Percentiles rank a stretch among this genome's conserved stretches.
These are phyloP conservation scores for Populus hybrid DNA, from an alignment of 441 rosid genomes.

Conservation along the genomic window DNA sequence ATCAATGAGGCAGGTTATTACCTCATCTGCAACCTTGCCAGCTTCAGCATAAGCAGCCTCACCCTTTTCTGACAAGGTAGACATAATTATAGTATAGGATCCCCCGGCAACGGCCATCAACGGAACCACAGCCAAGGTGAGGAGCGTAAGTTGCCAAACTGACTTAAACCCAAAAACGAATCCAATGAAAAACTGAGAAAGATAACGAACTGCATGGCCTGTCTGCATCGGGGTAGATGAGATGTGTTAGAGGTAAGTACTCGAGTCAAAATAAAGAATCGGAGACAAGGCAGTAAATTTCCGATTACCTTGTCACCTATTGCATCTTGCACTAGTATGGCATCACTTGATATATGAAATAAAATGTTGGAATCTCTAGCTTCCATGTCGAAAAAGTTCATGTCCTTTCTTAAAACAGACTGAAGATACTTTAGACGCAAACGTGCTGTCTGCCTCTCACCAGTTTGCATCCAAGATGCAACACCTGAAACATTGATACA, in stretches of 20 bases:
- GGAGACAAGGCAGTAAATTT: neutral
- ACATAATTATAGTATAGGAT: conserved; percentile 63
- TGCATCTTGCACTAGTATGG: conserved; percentile 81
- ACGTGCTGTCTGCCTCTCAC: conserved; percentile 79
- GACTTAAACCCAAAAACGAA: conserved; percentile 64
- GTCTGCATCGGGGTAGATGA: conserved; percentile 48
- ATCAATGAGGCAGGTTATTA: conserved; percentile 18
- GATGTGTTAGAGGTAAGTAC: neutral
- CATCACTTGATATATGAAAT: conserved; percentile 75
- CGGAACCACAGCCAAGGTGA: conserved; percentile 89
- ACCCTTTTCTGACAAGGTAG: conserved; percentile 70
- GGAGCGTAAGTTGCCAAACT: conserved; percentile 77
- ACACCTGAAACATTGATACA: conserved; percentile 40
- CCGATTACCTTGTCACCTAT: conserved; percentile 75
- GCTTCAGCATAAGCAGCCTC: conserved; percentile 86
- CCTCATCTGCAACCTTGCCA: conserved; percentile 85
- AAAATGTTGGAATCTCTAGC: conserved; percentile 67
- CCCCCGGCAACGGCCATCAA: conserved; percentile 80
- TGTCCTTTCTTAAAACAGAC: conserved; percentile 54
- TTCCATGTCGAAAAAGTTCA: conserved; percentile 67
- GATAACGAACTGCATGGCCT: conserved; percentile 71
- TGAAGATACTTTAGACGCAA: conserved; percentile 68
- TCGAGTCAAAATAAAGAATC: neutral
- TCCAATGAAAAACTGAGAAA: conserved; percentile 69
- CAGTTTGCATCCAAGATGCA: conserved; percentile 81